Evolutionary conservation across 2,329 filamentous ascomycete genomes (phyloP), one percentile per base, ranked within the genome.

Genomic region (Fusarium musae): DNA sequence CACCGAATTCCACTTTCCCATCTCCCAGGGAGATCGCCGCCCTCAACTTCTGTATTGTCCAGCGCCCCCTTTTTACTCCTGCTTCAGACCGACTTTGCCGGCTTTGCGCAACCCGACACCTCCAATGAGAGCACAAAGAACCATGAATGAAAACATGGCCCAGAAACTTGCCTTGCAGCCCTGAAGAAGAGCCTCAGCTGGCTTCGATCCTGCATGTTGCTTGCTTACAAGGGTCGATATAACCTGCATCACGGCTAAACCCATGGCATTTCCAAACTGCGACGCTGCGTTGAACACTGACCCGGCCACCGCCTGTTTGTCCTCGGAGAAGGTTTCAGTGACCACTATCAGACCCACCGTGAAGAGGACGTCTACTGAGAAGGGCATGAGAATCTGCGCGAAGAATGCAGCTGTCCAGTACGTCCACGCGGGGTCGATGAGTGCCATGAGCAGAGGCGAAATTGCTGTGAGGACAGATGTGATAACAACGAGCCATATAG

Each of bases 261-360:
- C 86, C 23, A 89, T 78, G 0, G 84, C 83, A n/a, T 79, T 85
- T 0, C 89, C 89, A 61, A 91, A 86, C 69, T 91, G 88, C 0
- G 84, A 80, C 2, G 87, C 82, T 0, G 88, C 90, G 68, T 89
- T 90, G 78, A 91, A 91, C 0, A 92, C 89, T 0, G 87, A 89
- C 0, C 89, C 90, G 0, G 88, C 89, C 1, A 92, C 80, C 0
- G 87, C 87, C 64, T 91, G 89, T 2, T 84, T 89, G 13, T 88
- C 80, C n/a, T 85, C 82, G 0, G 88, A 86, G 68, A 91, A 91
- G 6, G 83, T 84, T 19, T 88, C 85, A 1, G 85, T 84, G 12
- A 91, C 85, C 7, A 90, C 79, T 26, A 91, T 83, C 28, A 87
- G 81, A 1, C 85, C 87, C 5, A 91, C 84, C 0, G 87, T 90